phyloP scores from a whole-genome alignment of 768 basidiomycete species.

The Zangia roseola region DNA sequence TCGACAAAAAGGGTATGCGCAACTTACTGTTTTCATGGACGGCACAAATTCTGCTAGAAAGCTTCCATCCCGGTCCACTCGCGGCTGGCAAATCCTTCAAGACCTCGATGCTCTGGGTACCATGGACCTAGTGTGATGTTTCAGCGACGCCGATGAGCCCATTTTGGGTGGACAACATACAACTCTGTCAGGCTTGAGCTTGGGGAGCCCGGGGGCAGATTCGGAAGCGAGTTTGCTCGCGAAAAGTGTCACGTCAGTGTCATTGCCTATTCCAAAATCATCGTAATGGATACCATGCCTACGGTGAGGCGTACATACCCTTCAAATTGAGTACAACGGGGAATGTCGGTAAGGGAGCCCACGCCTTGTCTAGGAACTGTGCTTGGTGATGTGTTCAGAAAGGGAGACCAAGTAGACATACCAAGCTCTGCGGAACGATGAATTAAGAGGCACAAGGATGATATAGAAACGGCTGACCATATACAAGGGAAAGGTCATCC shows the following conservation, averaged over 20 bases:
- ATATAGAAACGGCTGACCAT: slow-evolving; percentile 47
- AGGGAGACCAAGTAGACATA: slow-evolving; percentile 20
- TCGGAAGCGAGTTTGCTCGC: slow-evolving; percentile 39
- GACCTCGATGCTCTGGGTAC: slow-evolving; percentile 75
- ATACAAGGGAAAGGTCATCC: slow-evolving; percentile 66
- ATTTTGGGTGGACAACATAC: slow-evolving; percentile 41
- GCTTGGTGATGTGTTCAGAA: not conserved
- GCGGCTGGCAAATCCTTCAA: slow-evolving; percentile 73
- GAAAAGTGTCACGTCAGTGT: slow-evolving; percentile 71
- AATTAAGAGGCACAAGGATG: not conserved
- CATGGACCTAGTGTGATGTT: slow-evolving; percentile 58
- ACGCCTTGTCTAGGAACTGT: slow-evolving; percentile 52
- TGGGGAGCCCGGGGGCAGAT: slow-evolving; percentile 65
- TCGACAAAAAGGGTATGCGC: not conserved
- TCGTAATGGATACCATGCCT: not conserved
- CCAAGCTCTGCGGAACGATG: slow-evolving; percentile 45
- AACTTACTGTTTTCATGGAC: slow-evolving; percentile 80
- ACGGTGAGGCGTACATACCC: slow-evolving; percentile 33
- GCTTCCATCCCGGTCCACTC: slow-evolving; percentile 78
- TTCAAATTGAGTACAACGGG: slow-evolving; percentile 79
- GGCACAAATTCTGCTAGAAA: slow-evolving; percentile 62
- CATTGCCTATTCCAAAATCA: slow-evolving; percentile 46
- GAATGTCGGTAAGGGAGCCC: slow-evolving; percentile 80
- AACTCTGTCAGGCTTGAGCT: slow-evolving; percentile 64
- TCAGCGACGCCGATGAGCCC: not conserved